A percentile compares a stretch with the other conserved stretches of the same genome.
These are phyloP conservation scores for Babesia sp. DNA, from an alignment of 169 alveolate species.

Conservation along the genomic window DNA sequence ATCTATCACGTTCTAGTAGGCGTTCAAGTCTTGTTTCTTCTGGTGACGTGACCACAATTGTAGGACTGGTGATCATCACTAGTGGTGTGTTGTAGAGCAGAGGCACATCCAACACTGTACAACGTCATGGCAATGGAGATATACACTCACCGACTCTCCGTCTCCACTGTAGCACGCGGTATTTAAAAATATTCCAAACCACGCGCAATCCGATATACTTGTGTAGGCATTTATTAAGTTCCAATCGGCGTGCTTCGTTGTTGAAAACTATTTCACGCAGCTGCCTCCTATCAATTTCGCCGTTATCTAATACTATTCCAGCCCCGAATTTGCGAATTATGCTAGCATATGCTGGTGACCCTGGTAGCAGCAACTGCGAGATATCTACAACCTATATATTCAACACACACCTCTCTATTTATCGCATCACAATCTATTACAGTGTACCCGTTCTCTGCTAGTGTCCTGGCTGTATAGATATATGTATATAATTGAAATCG, in stretches of 20 bases:
- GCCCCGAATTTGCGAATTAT: conserved; percentile 72
- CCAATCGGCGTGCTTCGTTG: conserved; percentile 66
- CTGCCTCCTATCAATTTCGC: conserved; percentile 70
- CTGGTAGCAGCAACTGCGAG: conserved; percentile 67
- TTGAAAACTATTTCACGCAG: conserved; percentile 75
- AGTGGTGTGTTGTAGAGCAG: conserved; percentile 76
- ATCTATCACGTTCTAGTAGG: conserved; percentile 65
- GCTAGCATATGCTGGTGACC: conserved; percentile 71
- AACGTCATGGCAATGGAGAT: not conserved
- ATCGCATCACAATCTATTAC: conserved; percentile 67
- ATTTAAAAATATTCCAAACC: conserved; percentile 73
- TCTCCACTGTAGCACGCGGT: conserved; percentile 62
- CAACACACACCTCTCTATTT: conserved; percentile 66
- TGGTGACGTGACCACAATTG: conserved; percentile 69
- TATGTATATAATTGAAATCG: not conserved
- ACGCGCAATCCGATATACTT: conserved; percentile 69
- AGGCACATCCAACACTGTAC: conserved; percentile 76
- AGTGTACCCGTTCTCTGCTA: conserved; percentile 25
- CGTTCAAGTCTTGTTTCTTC: conserved; percentile 69
- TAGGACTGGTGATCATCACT: conserved; percentile 71
- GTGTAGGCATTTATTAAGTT: conserved; percentile 73
- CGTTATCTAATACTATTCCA: conserved; percentile 67
- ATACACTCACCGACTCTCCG: conserved; percentile 30
- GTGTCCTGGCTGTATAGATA: not conserved
- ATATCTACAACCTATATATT: not conserved